Conservation (phyloP, 23 red algal species). For the Cyanidium caldarium region DNA sequence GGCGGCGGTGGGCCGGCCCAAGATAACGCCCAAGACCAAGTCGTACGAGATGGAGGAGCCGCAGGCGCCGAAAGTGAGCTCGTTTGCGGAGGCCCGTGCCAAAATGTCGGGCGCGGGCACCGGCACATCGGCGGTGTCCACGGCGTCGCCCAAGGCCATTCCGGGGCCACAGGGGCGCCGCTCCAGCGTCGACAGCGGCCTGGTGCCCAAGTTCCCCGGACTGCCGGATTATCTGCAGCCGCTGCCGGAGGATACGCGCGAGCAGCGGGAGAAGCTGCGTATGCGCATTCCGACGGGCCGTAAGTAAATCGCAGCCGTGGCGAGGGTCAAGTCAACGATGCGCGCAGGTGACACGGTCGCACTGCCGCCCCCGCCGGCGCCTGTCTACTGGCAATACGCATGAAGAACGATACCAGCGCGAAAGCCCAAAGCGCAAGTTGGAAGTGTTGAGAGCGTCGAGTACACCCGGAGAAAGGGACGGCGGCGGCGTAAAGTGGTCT, state of each 20-base stretch:
- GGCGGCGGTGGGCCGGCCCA: background rate
- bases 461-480: too few species aligned
- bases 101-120: too few species aligned
- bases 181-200: background rate
- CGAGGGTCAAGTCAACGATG: too few species aligned
- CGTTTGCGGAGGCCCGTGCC: conserved; percentile 1
- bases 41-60: background rate
- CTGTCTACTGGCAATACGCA: too few species aligned
- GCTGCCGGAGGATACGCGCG: conserved; percentile 1
- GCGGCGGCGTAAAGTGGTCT: too few species aligned
- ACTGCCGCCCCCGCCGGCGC: too few species aligned
- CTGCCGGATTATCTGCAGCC: conserved; percentile 1
- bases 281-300: background rate
- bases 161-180: background rate
- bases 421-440: too few species aligned
- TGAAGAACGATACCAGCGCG: too few species aligned
- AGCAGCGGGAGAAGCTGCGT: background rate
- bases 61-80: background rate
- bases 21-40: conserved; percentile 4
- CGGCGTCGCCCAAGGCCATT: background rate
- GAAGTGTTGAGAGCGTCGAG: too few species aligned
- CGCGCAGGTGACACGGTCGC: too few species aligned
- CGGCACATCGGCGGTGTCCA: background rate
- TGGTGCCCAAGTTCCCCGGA: conserved; percentile 3
- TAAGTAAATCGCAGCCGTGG: too few species aligned